Conservation (phyloP, 371 early-diverging fungal genomes). For the Saksenaea oblongispora region DNA sequence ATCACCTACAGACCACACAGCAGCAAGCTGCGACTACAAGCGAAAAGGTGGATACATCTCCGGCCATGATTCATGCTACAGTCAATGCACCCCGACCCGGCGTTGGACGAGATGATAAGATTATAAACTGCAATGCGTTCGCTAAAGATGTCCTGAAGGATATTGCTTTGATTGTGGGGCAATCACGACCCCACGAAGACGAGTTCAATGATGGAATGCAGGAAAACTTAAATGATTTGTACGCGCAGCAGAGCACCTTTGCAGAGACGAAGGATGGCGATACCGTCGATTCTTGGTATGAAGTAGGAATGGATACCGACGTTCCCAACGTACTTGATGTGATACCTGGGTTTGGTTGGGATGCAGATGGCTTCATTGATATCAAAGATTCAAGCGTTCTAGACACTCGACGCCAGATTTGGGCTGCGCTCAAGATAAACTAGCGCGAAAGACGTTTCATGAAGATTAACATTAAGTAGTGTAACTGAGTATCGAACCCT, state of each 20-base stretch:
- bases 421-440: neutral
- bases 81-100: constrained; percentile 26
- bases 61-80: neutral
- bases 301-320: constrained; percentile 40
- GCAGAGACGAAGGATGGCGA: constrained; percentile 14
- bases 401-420: neutral
- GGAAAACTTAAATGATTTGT: constrained; percentile 11
- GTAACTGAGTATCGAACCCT: no score
- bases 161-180: constrained; percentile 24
- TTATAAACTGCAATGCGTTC: constrained; percentile 31
- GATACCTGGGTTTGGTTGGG: constrained; percentile 38
- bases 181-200: constrained; percentile 28
- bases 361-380: constrained; percentile 24
- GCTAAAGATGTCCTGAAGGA: constrained; percentile 41
- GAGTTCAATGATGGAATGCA: constrained; percentile 43
- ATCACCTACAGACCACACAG: constrained; percentile 7
- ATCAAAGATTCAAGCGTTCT: neutral
- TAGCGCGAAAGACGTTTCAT: no score
- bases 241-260: neutral
- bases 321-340: constrained; percentile 15
- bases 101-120: constrained; percentile 34
- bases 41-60: neutral
- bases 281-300: constrained; percentile 26
- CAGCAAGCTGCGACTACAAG: neutral
- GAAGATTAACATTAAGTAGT: no score